These are phyloP conservation scores for Mycena maculata DNA, from an alignment of 768 basidiomycete genomes.

Conservation along the genomic window DNA sequence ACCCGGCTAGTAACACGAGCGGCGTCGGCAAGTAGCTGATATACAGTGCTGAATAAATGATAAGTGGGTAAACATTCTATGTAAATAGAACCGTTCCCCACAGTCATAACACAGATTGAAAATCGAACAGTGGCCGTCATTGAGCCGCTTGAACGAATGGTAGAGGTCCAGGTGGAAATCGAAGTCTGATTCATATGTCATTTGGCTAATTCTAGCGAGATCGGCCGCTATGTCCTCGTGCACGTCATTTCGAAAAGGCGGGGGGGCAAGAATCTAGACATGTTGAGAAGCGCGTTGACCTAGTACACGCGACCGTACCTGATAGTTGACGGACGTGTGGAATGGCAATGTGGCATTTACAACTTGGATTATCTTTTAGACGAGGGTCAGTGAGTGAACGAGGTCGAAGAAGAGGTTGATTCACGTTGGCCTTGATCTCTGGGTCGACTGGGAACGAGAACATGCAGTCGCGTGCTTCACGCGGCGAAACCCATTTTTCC, in stretches of 20 bases:
- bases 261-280: slow-evolving; percentile 60
- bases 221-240: slow-evolving; percentile 67
- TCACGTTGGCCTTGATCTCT: slow-evolving; percentile 62
- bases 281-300: neutral
- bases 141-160: slow-evolving; percentile 62
- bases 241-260: slow-evolving; percentile 64
- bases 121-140: slow-evolving; percentile 70
- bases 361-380: slow-evolving; percentile 66
- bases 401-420: slow-evolving; percentile 21
- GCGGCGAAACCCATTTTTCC: slow-evolving; percentile 66
- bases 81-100: slow-evolving; percentile 36
- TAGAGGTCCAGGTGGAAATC: slow-evolving; percentile 68
- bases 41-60: slow-evolving; percentile 49
- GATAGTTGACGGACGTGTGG: slow-evolving; percentile 71
- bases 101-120: slow-evolving; percentile 68
- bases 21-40: slow-evolving; percentile 63
- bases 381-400: neutral
- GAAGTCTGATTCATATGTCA: slow-evolving; percentile 61
- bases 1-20: slow-evolving; percentile 58
- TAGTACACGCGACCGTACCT: neutral
- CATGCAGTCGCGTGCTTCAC: slow-evolving; percentile 63
- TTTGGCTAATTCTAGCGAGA: slow-evolving; percentile 57
- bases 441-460: slow-evolving; percentile 60
- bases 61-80: neutral
- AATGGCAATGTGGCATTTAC: slow-evolving; percentile 69